phyloP scores from a whole-genome alignment of 768 basidiomycete species.

The Pseudohyphozyma bogoriensis region DNA sequence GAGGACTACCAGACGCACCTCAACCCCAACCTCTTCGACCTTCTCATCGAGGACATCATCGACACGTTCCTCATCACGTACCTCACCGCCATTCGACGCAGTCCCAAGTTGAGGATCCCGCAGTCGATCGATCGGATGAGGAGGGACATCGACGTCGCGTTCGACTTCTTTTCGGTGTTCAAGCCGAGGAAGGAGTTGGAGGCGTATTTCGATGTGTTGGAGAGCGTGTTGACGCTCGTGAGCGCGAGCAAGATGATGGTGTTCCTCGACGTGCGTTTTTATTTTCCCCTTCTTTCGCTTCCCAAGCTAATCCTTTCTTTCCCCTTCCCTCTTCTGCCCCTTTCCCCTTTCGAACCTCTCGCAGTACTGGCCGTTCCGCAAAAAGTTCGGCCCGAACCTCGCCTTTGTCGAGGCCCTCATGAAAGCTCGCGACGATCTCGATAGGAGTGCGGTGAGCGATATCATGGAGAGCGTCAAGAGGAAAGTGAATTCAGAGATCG shows the following conservation, averaged over 20 bases:
- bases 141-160: constrained; percentile 65
- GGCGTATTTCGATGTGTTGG: constrained; percentile 70
- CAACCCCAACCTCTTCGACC: constrained; percentile 78
- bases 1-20: constrained; percentile 79
- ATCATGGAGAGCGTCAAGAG: constrained; percentile 41
- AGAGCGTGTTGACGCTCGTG: constrained; percentile 44
- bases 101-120: constrained; percentile 77
- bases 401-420: constrained; percentile 83
- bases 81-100: constrained; percentile 72
- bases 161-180: constrained; percentile 67
- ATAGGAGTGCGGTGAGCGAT: constrained; percentile 74
- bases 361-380: constrained; percentile 54
- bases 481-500: constrained; percentile 17
- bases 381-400: constrained; percentile 83
- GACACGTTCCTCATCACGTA: constrained; percentile 84
- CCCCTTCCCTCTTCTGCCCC: constrained; percentile 58
- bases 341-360: not conserved
- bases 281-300: not conserved
- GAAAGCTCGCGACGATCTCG: constrained; percentile 79
- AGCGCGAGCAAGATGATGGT: constrained; percentile 27
- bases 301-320: constrained; percentile 45
- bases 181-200: constrained; percentile 74
- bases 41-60: constrained; percentile 82
- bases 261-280: constrained; percentile 25
- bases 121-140: constrained; percentile 71